Evolutionary conservation across 1,284 basidiomycete species (phyloP).

Genomic region (Grifola frondosa): DNA sequence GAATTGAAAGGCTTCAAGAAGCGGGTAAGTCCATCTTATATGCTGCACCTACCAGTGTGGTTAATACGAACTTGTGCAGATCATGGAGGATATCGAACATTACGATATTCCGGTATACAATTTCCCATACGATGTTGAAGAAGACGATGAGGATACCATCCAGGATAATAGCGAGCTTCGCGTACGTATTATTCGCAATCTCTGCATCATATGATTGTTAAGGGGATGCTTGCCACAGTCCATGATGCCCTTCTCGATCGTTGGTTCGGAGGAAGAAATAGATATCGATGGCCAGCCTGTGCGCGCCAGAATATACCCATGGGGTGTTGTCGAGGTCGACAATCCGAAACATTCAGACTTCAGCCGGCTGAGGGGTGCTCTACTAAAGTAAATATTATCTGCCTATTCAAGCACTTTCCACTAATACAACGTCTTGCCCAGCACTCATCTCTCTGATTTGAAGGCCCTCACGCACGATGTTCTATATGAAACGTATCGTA

Average conservation of each 20-base stretch:
- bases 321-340: conserved; percentile 98
- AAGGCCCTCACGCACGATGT: conserved; percentile 97
- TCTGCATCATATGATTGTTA: conserved; percentile 1
- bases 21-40: conserved; percentile 55
- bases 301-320: conserved; percentile 93
- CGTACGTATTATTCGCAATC: conserved; percentile 36
- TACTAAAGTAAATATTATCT: conserved; percentile 68
- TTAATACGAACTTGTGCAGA: conserved; percentile 42
- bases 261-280: conserved; percentile 97
- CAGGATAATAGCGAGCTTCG: conserved; percentile 95
- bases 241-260: conserved; percentile 94
- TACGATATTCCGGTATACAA: conserved; percentile 99
- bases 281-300: conserved; percentile 90
- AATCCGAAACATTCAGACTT: conserved; percentile 99
- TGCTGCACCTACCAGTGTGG: conserved; percentile 4
- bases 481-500: conserved; percentile 94
- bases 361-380: conserved; percentile 84
- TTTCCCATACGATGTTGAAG: conserved; percentile 99
- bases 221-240: conserved; percentile 44
- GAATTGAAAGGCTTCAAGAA: conserved; percentile 97
- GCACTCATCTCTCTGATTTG: conserved; percentile 92
- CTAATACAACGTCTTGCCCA: conserved; percentile 31
- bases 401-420: not conserved
- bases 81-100: conserved; percentile 99
- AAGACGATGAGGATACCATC: conserved; percentile 99